Conservation (phyloP, 495 filamentous ascomycete genomes). For the Penicillium egyptiacum region DNA sequence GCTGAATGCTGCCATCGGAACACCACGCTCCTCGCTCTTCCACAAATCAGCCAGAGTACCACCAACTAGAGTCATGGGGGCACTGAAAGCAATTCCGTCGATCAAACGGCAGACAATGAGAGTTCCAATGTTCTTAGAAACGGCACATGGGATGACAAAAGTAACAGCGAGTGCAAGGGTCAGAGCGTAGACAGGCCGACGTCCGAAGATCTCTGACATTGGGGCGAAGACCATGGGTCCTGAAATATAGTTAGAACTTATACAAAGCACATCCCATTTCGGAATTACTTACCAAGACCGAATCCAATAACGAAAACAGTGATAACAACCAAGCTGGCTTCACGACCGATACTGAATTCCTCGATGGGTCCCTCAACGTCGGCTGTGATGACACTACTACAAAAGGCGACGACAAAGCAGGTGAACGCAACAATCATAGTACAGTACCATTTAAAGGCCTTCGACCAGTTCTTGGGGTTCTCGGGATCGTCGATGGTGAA, state of each 20-base stretch:
- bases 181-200: conserved; percentile 60
- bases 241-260: conserved; percentile 26
- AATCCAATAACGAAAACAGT: conserved; percentile 79
- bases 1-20: conserved; percentile 83
- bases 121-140: conserved; percentile 71
- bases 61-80: conserved; percentile 80
- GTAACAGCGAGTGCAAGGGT: conserved; percentile 64
- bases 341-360: conserved; percentile 61
- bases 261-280: not conserved
- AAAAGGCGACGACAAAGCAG: conserved; percentile 68
- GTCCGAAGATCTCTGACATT: conserved; percentile 68
- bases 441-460: conserved; percentile 62
- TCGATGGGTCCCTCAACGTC: conserved; percentile 60
- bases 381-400: conserved; percentile 64
- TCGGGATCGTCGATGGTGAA: conserved; percentile 62
- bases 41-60: conserved; percentile 80
- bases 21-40: conserved; percentile 76
- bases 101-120: conserved; percentile 71
- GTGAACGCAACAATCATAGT: conserved; percentile 57
- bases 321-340: conserved; percentile 66
- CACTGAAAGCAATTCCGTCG: conserved; percentile 78
- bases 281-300: conserved; percentile 57
- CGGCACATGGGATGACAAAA: conserved; percentile 76
- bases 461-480: conserved; percentile 63
- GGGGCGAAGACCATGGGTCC: conserved; percentile 81